Evolutionary conservation across 2,329 filamentous ascomycete species (phyloP).

Genomic region (Ophidiomyces ophidiicola): DNA sequence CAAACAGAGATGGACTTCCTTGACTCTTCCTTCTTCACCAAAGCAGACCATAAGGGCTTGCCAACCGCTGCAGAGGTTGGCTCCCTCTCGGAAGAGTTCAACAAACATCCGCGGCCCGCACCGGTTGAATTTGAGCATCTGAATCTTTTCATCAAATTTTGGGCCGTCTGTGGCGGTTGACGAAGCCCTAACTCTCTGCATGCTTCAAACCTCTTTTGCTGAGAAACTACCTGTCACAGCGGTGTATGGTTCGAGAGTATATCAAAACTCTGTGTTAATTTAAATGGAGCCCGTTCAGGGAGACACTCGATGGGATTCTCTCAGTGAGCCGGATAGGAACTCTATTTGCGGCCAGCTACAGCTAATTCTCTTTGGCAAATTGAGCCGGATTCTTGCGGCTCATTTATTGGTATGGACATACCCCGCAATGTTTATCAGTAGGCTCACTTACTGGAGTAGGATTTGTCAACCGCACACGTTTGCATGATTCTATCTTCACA

Average conservation of each 20-base stretch:
- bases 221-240: slow-evolving; percentile 26
- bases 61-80: slow-evolving; percentile 17
- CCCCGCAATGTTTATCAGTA: neutral
- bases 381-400: slow-evolving; percentile 15
- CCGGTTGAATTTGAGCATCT: slow-evolving; percentile 15
- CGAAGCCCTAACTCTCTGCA: slow-evolving; percentile 20
- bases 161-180: slow-evolving; percentile 14
- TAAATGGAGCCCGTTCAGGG: slow-evolving; percentile 26
- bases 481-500: slow-evolving; percentile 18
- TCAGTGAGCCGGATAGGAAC: slow-evolving; percentile 11
- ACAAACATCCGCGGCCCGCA: slow-evolving; percentile 7
- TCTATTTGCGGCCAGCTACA: slow-evolving; percentile 16
- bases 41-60: slow-evolving; percentile 12
- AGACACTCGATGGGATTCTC: slow-evolving; percentile 18
- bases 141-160: slow-evolving; percentile 19
- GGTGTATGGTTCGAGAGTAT: slow-evolving; percentile 26
- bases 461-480: slow-evolving; percentile 13
- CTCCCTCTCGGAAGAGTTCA: slow-evolving; percentile 14
- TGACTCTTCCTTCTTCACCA: slow-evolving; percentile 19
- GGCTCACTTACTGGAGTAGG: slow-evolving; percentile 11
- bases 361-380: slow-evolving; percentile 17
- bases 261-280: slow-evolving; percentile 20
- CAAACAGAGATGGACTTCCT: slow-evolving; percentile 19
- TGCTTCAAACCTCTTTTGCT: slow-evolving; percentile 15
- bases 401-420: slow-evolving; percentile 17